Conservation (phyloP, 2,329 filamentous ascomycete species). For the Botryotinia calthae region DNA sequence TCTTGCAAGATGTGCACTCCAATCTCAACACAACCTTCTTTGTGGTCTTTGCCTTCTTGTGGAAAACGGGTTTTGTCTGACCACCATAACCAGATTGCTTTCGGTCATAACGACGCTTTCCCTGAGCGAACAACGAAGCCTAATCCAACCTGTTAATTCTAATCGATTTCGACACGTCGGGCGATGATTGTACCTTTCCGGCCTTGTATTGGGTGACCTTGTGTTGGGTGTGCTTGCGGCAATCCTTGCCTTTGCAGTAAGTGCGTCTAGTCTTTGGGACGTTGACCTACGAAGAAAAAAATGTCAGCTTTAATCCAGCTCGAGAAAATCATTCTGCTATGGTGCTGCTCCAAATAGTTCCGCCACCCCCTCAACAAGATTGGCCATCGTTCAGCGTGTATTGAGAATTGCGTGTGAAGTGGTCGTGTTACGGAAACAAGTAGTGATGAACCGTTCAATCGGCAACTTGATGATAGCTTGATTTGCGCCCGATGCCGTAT, state of each 20-base stretch:
- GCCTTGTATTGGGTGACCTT: constrained; percentile 97
- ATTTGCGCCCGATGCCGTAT: neutral
- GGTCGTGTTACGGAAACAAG: neutral
- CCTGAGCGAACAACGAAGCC: constrained; percentile 94
- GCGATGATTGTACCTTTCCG: constrained; percentile 65
- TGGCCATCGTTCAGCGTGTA: neutral
- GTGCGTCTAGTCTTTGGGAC: constrained; percentile 97
- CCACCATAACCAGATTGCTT: constrained; percentile 99
- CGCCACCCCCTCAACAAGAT: neutral
- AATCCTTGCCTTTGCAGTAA: constrained; percentile 96
- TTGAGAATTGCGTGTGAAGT: neutral
- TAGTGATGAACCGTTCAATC: neutral
- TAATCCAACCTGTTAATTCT: constrained; percentile 28
- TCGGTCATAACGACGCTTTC: constrained; percentile 99
- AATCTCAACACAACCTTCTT: constrained; percentile 99
- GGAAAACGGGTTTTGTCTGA: constrained; percentile 99
- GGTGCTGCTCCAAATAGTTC: neutral
- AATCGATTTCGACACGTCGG: constrained; percentile 23
- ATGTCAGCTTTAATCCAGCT: constrained; percentile 16
- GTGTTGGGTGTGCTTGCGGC: constrained; percentile 88
- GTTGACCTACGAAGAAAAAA: constrained; percentile 64
- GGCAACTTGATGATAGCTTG: neutral
- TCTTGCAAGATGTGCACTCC: constrained; percentile 97
- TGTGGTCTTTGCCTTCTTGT: constrained; percentile 99
- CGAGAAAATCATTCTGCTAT: neutral